Evolutionary conservation across 345 rosid genomes (phyloP), one percentile per base, ranked within the genome.

Genomic region (Aegle marmelos): DNA sequence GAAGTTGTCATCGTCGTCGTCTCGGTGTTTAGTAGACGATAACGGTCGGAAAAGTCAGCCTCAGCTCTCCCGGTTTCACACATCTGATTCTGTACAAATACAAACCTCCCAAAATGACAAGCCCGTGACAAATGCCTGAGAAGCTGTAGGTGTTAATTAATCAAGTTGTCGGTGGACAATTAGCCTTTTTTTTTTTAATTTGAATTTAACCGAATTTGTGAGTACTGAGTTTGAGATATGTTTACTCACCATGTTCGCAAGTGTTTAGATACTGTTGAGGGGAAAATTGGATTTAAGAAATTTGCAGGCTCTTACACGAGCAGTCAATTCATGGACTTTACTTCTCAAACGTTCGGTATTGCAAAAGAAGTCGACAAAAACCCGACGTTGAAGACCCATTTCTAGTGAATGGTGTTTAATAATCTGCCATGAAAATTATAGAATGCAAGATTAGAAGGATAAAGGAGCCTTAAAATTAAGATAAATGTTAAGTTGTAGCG

Each of bases 361-460:
- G 87, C 92, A 88, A 86, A 94, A 92, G 89, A 94, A 94, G 78
- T 94, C 97, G 0, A 91, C 93, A 68, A 90, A 94, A 8, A 90
- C 97, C 37, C 93, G 90, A 73, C 95, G 84, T 78, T 92, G 98
- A 66, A 92, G 90, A 67, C 90, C 97, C 37, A 94, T 90, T 80
- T 90, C 99, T 81, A 94, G 94, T 0, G 93, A 82, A 75, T 96
- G 99, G 89, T 94, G 98, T 72, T 94, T 92, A 78, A 89, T 89
- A 72, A 94, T 94, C 99, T 94, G 57, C 57, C 57, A 17, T 53
- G 57, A 17, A 53, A 16, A 53, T 53, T 53, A 53, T 1, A 53
- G 57, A 53, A 53, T 53, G 8, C 2, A 3, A 19, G 9, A 56
- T 7, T 36, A 36, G 17, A 21, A 9, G 31, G 68, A 31, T 22